Conservation (phyloP, 441 rosid genomes). For the Gossypium armourianum region DNA sequence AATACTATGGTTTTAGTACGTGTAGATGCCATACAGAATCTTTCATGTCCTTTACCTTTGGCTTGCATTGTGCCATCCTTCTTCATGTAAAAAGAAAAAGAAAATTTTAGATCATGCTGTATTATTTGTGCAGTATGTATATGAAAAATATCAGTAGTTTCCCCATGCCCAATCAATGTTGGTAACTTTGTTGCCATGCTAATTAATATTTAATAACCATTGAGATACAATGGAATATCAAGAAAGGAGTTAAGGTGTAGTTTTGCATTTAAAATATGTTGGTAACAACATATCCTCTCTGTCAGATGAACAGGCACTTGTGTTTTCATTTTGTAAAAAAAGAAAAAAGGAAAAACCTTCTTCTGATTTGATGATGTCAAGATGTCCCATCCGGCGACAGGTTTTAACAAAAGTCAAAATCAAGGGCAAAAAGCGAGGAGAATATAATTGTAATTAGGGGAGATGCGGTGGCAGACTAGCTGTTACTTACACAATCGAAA, state of each 20-base stretch:
- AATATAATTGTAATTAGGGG: conserved; percentile 14
- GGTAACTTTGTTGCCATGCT: background rate
- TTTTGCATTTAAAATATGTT: background rate
- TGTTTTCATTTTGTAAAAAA: background rate
- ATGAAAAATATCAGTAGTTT: background rate
- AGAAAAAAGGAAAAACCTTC: background rate
- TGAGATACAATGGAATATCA: background rate
- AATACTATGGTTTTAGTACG: background rate
- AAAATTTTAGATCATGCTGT: background rate
- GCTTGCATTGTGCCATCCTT: background rate
- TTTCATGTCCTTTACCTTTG: background rate
- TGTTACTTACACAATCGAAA: background rate
- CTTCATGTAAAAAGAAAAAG: background rate
- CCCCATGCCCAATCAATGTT: background rate
- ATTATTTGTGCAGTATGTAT: background rate
- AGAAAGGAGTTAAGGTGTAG: background rate
- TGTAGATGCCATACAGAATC: conserved; percentile 2
- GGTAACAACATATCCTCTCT: background rate
- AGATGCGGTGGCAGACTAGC: background rate
- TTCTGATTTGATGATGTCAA: background rate
- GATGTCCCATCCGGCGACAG: background rate
- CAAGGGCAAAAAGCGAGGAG: background rate
- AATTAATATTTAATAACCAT: too few species aligned
- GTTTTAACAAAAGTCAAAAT: background rate
- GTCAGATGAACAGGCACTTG: background rate